phyloP scores from a whole-genome alignment of 495 filamentous ascomycete genomes.

The Xylaria grammica region DNA sequence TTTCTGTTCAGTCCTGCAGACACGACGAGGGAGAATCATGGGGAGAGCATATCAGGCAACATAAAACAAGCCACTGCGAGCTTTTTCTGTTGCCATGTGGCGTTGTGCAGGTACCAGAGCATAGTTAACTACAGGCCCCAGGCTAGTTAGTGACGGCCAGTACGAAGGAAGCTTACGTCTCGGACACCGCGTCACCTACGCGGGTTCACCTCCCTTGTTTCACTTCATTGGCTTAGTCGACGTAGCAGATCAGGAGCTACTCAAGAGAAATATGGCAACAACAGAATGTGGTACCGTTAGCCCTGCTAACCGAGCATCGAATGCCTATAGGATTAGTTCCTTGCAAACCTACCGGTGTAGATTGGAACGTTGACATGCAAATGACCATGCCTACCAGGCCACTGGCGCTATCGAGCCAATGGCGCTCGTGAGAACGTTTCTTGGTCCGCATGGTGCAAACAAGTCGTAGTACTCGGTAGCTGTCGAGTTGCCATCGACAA shows the following conservation, averaged over 20 bases:
- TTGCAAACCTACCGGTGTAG: neutral
- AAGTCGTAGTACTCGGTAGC: neutral
- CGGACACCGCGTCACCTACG: neutral
- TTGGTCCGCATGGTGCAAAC: neutral
- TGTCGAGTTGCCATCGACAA: neutral
- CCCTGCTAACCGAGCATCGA: neutral
- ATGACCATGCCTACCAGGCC: neutral
- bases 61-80: neutral
- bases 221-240: neutral
- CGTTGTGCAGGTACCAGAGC: neutral
- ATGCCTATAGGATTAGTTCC: neutral
- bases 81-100: neutral
- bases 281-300: neutral
- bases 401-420: neutral
- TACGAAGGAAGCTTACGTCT: conserved; percentile 3
- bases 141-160: neutral
- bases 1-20: neutral
- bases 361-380: neutral
- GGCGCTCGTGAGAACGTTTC: neutral
- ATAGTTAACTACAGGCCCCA: too few relatives aligned
- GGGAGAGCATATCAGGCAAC: neutral
- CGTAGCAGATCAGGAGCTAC: neutral
- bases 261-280: neutral
- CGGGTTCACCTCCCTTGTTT: neutral
- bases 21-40: neutral